Base-by-base conservation (phyloP, 148 eudicot genomes). In the Fagopyrum homotropicum region DNA sequence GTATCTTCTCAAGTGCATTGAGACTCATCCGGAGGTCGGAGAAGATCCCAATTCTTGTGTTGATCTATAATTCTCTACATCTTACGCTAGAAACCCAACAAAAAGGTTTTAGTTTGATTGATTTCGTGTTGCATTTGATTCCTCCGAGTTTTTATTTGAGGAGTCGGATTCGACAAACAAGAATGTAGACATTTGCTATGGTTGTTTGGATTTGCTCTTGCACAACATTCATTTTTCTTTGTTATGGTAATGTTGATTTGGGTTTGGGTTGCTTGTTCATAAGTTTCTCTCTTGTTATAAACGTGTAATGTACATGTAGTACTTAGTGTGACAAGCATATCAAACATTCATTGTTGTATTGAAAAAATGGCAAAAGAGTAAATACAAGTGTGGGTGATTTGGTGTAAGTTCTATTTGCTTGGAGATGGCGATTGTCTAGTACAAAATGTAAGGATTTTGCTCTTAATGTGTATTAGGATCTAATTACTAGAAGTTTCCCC, bases 1-100 rank as follows among this genome's bases (percentile, higher is more conserved):
- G 82, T 89, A 82, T 79, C 90, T 93, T 49, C 83, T 93, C 19
- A 88, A 85, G 59, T 87, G 88, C 81, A 86, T 90, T 82, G 96
- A 88, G 56, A 81, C 74, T 75, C 85, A 81, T 81, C 70, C 77
- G 0, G 43, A 72, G 26, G 44, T 73, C 51, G 75, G 54, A 30
- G 52, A 16, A 44, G 59, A 75, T 52, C 43, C 29, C 73, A 51
- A 35, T 12, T 30, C 46, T 14, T 64, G 70, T 12, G 70, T 14
- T 11, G 70, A 64, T 12, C 40, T 35, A 4, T 40, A 4, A 11
- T 26, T 22, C 26, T 22, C 26, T 35, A 35, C 2, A 35, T 35
- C 40, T 1, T 35, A 35, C 40, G 40, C 40, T 35, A 35, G 40
- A 35, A 35, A 35, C 40, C 40, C 40, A 35, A 35, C 40, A 35